These are phyloP conservation scores for Carnegiea gigantea DNA, from an alignment of 179 eudicot genomes.

Conservation along the genomic window DNA sequence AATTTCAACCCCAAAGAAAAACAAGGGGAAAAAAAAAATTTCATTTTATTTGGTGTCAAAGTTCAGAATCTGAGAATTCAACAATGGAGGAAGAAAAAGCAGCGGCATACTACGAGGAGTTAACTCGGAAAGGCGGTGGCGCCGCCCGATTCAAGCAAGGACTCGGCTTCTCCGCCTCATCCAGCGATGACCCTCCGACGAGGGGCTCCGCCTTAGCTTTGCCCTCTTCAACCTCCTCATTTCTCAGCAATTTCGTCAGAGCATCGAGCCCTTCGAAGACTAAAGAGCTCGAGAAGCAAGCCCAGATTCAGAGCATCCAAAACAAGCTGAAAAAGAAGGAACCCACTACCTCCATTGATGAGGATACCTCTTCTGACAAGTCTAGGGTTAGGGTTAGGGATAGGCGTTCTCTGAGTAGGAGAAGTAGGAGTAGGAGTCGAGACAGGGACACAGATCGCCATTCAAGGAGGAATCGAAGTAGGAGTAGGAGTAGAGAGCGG, in stretches of 20 bases:
- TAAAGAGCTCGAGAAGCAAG: slow-evolving; percentile 35
- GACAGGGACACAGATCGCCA: slow-evolving; percentile 13
- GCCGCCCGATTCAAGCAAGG: slow-evolving; percentile 96
- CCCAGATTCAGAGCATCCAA: slow-evolving; percentile 60
- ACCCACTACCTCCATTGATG: slow-evolving; percentile 17
- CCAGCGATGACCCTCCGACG: slow-evolving; percentile 36
- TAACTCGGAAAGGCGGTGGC: slow-evolving; percentile 68
- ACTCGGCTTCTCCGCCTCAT: slow-evolving; percentile 64
- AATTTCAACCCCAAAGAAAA: background rate
- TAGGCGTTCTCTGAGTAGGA: slow-evolving; percentile 9
- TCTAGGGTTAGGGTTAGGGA: slow-evolving; percentile 39
- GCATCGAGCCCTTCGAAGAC: slow-evolving; percentile 57
- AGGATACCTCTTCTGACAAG: slow-evolving; percentile 1
- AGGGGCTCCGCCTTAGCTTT: slow-evolving; percentile 58
- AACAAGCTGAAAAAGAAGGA: slow-evolving; percentile 68
- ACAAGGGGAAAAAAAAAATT: background rate
- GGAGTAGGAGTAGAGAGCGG: slow-evolving; percentile 15
- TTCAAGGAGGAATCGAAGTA: slow-evolving; percentile 5
- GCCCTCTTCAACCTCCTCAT: slow-evolving; percentile 48
- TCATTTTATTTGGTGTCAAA: background rate
- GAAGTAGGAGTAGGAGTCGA: slow-evolving; percentile 8
- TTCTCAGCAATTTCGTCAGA: slow-evolving; percentile 61
- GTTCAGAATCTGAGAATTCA: background rate
- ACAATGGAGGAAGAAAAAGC: slow-evolving; percentile 90
- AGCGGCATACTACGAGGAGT: slow-evolving; percentile 87